These are phyloP conservation scores for Jatropha curcas DNA, from an alignment of 345 rosid genomes.

Conservation along the genomic window DNA sequence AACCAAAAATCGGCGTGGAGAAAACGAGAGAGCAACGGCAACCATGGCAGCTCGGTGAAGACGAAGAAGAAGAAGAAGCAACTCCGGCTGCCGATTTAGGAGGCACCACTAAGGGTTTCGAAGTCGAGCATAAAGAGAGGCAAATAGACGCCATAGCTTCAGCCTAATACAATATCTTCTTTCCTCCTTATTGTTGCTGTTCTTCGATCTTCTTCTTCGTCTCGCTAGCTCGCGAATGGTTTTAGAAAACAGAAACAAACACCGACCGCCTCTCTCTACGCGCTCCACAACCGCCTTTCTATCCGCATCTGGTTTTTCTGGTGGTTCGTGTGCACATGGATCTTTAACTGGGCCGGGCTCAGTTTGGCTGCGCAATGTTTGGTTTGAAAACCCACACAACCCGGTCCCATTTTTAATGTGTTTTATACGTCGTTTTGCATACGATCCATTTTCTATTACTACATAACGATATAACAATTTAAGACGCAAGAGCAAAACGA, in stretches of 20 bases:
- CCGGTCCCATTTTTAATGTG: too few relatives aligned
- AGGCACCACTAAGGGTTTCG: constrained; percentile 17
- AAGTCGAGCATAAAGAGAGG: constrained; percentile 17
- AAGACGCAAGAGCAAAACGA: too few relatives aligned
- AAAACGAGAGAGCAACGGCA: constrained; percentile 19
- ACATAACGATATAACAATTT: too few relatives aligned
- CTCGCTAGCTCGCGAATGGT: not conserved
- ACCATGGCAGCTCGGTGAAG: constrained; percentile 21
- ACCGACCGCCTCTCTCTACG: not conserved
- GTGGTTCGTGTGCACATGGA: not conserved
- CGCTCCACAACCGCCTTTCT: not conserved
- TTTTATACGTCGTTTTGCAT: too few relatives aligned
- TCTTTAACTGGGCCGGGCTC: constrained; percentile 9
- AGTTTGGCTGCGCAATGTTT: too few relatives aligned
- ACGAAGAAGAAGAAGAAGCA: constrained; percentile 5
- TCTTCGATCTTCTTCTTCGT: not conserved
- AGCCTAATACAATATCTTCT: too few relatives aligned
- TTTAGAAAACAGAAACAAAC: not conserved
- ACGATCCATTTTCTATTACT: too few relatives aligned
- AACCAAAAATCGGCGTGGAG: constrained; percentile 13
- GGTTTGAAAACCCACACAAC: not conserved
- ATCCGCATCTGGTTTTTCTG: not conserved
- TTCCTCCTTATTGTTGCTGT: not conserved
- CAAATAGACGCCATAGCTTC: constrained; percentile 16
- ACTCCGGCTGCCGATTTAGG: constrained; percentile 13